Conservation (phyloP, 2,329 filamentous ascomycete species). For the Gaeumannomyces sp. region DNA sequence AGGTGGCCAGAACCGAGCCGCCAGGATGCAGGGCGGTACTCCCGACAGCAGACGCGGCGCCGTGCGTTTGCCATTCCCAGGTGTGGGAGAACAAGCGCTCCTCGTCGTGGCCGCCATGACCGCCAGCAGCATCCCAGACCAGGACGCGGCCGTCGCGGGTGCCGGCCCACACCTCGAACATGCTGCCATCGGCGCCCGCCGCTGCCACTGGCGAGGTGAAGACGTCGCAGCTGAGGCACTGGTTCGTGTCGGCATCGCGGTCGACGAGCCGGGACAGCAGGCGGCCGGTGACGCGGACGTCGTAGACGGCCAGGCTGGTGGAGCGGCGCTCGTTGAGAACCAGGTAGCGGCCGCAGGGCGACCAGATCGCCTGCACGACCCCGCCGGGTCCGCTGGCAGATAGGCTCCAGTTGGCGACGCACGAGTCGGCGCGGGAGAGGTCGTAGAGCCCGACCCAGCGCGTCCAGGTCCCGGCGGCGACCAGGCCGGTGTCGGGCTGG, state of each 20-base stretch:
- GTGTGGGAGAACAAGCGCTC: slow-evolving; percentile 17
- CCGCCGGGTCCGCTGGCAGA: slow-evolving; percentile 49
- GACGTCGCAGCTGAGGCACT: slow-evolving; percentile 49
- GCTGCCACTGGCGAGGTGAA: slow-evolving; percentile 34
- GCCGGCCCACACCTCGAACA: slow-evolving; percentile 59
- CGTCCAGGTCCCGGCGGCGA: slow-evolving; percentile 60
- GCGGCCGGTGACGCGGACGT: slow-evolving; percentile 52
- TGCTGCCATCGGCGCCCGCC: slow-evolving; percentile 22
- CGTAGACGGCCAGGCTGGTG: slow-evolving; percentile 52
- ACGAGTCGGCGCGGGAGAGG: slow-evolving; percentile 43
- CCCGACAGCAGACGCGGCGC: slow-evolving; percentile 35
- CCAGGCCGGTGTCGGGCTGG: slow-evolving; percentile 34
- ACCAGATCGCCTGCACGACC: slow-evolving; percentile 56
- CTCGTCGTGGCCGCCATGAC: slow-evolving; percentile 34
- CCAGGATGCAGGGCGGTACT: slow-evolving; percentile 45
- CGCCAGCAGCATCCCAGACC: slow-evolving; percentile 53
- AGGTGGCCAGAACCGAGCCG: slow-evolving; percentile 51
- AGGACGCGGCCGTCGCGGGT: slow-evolving; percentile 46
- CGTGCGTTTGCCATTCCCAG: slow-evolving; percentile 46
- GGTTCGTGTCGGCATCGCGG: slow-evolving; percentile 45
- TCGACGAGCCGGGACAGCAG: slow-evolving; percentile 49
- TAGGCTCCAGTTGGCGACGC: slow-evolving; percentile 54
- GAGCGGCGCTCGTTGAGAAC: slow-evolving; percentile 56
- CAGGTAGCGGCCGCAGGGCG: slow-evolving; percentile 56
- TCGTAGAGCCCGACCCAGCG: slow-evolving; percentile 59